Evolutionary conservation across 2,329 filamentous ascomycete species (phyloP).

Genomic region (Diplodia mutila): DNA sequence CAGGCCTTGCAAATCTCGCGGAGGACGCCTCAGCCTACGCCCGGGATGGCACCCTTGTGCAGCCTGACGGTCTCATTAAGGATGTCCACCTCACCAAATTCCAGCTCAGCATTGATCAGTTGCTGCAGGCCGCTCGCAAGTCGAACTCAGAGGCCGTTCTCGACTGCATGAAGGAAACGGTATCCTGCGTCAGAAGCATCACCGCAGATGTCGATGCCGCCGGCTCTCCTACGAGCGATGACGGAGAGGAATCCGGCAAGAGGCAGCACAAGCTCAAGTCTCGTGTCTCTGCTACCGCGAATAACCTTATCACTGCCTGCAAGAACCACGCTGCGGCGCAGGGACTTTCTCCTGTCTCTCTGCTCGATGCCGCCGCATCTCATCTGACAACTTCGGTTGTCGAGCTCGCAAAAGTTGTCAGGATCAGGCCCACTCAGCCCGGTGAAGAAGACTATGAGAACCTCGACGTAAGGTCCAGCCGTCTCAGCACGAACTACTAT

Average conservation of each 20-base stretch:
- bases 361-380: constrained; percentile 90
- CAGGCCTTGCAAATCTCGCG: constrained; percentile 68
- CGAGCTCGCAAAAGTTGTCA: constrained; percentile 80
- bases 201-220: constrained; percentile 74
- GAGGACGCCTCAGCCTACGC: constrained; percentile 68
- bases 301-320: constrained; percentile 91
- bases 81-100: constrained; percentile 94
- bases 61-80: constrained; percentile 77
- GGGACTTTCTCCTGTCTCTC: constrained; percentile 87
- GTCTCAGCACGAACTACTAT: constrained; percentile 14
- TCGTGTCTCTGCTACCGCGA: constrained; percentile 88
- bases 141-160: constrained; percentile 76
- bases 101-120: constrained; percentile 90
- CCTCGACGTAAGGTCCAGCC: constrained; percentile 8
- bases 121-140: constrained; percentile 75
- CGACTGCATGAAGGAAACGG: constrained; percentile 83
- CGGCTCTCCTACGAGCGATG: constrained; percentile 47
- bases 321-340: constrained; percentile 85
- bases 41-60: constrained; percentile 66
- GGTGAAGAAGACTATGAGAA: constrained; percentile 74
- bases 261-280: constrained; percentile 74
- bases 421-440: constrained; percentile 75
- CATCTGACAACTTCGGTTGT: constrained; percentile 86
- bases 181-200: constrained; percentile 80
- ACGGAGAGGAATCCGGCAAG: constrained; percentile 39